Evolutionary conservation across 2,329 filamentous ascomycete species (phyloP).

Genomic region (Periconia digitata): DNA sequence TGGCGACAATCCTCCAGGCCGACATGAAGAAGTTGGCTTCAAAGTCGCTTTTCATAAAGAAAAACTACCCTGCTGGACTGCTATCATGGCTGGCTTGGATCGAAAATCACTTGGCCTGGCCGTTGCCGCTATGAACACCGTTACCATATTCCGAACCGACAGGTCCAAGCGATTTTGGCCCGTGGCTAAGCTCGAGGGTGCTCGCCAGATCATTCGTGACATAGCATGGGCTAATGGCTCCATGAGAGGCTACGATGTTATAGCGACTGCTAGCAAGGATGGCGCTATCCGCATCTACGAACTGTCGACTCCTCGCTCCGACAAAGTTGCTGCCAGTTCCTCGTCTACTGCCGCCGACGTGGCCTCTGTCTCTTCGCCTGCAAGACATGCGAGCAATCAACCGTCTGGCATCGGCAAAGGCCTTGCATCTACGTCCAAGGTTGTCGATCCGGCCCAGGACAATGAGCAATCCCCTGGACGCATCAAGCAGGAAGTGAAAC

Average conservation of each 20-base stretch:
- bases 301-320: slow-evolving; percentile 61
- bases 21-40: slow-evolving; percentile 87
- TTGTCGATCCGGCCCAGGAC: slow-evolving; percentile 53
- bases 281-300: slow-evolving; percentile 88
- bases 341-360: slow-evolving; percentile 23
- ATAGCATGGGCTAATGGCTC: slow-evolving; percentile 92
- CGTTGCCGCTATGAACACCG: slow-evolving; percentile 80
- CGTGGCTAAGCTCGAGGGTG: slow-evolving; percentile 72
- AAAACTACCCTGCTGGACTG: slow-evolving; percentile 74
- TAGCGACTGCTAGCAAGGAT: slow-evolving; percentile 92
- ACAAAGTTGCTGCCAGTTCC: slow-evolving; percentile 36
- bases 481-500: slow-evolving; percentile 63
- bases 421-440: slow-evolving; percentile 48
- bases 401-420: slow-evolving; percentile 59
- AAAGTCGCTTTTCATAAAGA: slow-evolving; percentile 87
- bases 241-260: slow-evolving; percentile 83
- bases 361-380: slow-evolving; percentile 27
- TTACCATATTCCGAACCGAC: slow-evolving; percentile 80
- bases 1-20: slow-evolving; percentile 60
- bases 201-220: slow-evolving; percentile 79
- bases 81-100: slow-evolving; percentile 78
- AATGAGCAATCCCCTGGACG: slow-evolving; percentile 64
- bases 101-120: slow-evolving; percentile 78
- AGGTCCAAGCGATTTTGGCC: slow-evolving; percentile 79
- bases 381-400: slow-evolving; percentile 27